Percentiles rank a stretch among this genome's conserved stretches.
phyloP scores from a whole-genome alignment of 257 asterid genomes.

The Fraxinus quadrangulata region DNA sequence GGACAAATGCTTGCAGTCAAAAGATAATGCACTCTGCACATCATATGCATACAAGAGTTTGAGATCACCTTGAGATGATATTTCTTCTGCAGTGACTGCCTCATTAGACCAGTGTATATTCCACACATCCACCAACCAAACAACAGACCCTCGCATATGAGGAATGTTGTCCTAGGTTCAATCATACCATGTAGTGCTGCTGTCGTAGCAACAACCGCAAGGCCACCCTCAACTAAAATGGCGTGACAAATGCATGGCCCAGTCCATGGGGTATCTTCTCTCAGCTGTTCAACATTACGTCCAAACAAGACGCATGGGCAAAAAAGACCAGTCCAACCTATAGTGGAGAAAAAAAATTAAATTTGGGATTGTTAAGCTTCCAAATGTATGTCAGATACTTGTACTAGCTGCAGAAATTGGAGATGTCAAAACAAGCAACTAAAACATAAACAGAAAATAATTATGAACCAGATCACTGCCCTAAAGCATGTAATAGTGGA shows the following conservation, averaged over 20 bases:
- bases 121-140: conserved; percentile 99
- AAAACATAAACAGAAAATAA: not conserved
- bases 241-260: conserved; percentile 95
- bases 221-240: conserved; percentile 84
- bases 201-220: conserved; percentile 70
- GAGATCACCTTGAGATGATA: conserved; percentile 91
- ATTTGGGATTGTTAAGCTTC: conserved; percentile 17
- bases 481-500: not conserved
- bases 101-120: conserved; percentile 80
- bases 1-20: not conserved
- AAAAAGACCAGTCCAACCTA: conserved; percentile 91
- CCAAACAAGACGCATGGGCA: conserved; percentile 97
- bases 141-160: conserved; percentile 80
- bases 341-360: conserved; percentile 8
- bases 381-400: not conserved
- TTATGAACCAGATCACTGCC: not conserved
- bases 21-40: not conserved
- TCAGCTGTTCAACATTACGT: conserved; percentile 73
- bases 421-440: conserved; percentile 12
- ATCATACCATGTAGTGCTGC: conserved; percentile 75
- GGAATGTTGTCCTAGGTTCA: conserved; percentile 87
- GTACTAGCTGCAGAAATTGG: conserved; percentile 6
- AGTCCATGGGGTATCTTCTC: conserved; percentile 93
- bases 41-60: conserved; percentile 12
- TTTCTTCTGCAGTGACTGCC: conserved; percentile 90